These are phyloP conservation scores for Sanguinoderma infundibulare DNA, from an alignment of 1,284 basidiomycete species.

Conservation along the genomic window DNA sequence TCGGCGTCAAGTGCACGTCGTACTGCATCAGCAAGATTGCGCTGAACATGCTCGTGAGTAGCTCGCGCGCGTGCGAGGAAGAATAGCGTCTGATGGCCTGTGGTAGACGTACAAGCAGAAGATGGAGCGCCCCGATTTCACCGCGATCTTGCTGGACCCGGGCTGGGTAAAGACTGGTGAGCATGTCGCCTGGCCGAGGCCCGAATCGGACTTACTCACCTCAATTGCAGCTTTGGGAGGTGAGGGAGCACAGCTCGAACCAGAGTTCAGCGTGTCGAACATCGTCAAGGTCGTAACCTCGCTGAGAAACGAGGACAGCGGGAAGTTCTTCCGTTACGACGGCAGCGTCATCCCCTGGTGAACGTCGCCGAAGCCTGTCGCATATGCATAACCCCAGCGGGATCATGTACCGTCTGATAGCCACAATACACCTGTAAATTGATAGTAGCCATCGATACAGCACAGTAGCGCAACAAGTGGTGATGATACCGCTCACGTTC, in stretches of 20 bases:
- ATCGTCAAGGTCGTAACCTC: constrained; percentile 32
- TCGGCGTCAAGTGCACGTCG: constrained; percentile 27
- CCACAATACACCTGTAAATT: background rate
- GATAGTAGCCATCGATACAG: constrained; percentile 1
- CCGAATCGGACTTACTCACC: background rate
- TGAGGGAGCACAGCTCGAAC: constrained; percentile 34
- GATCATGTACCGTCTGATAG: background rate
- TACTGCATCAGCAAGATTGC: constrained; percentile 38
- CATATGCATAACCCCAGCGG: background rate
- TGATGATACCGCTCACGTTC: constrained; percentile 10
- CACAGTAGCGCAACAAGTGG: background rate
- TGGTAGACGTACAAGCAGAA: constrained; percentile 41
- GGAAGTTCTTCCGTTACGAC: constrained; percentile 37
- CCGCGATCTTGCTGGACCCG: constrained; percentile 31
- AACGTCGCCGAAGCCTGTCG: background rate
- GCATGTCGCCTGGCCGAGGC: background rate
- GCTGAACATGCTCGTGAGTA: constrained; percentile 37
- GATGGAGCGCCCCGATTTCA: constrained; percentile 30
- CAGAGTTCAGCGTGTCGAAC: constrained; percentile 31
- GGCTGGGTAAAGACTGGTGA: constrained; percentile 40
- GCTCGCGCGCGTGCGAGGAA: background rate
- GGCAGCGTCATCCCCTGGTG: constrained; percentile 30
- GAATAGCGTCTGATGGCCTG: too few species aligned
- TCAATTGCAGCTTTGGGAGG: constrained; percentile 36
- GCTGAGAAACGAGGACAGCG: constrained; percentile 32